Evolutionary conservation across 2,329 filamentous ascomycete genomes (phyloP), one percentile per base, ranked within the genome.

Genomic region (Fusarium sp.): DNA sequence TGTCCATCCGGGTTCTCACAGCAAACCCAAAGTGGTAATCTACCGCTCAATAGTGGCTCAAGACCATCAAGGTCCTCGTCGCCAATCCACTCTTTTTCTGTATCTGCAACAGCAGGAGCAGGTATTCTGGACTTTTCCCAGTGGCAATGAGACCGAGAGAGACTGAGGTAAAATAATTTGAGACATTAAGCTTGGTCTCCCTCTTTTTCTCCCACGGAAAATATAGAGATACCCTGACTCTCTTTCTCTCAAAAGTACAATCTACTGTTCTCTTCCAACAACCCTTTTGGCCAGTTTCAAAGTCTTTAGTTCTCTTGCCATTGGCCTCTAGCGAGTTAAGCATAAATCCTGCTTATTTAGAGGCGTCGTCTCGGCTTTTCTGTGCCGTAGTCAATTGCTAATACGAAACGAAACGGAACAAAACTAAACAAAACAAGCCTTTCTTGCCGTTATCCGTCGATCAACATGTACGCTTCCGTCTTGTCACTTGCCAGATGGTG

Each of bases 1-100:
- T 71, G 57, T 62, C 68, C 57, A 70, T 70, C 68, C 69, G 69
- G 68, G 68, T 70, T 60, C 68, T 71, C 68, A 55, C 36, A 40
- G 50, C 36, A 46, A 49, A 30, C 62, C 54, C 57, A 71, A 52
- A 57, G 51, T 50, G 69, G 69, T 38, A 71, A 59, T 56, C 26
- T 57, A 51, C 64, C 56, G 49, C 67, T 65, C 31, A 9, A 50
- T 52, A 52, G 59, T 62, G 59, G 59, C 54, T 54, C 34, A 23
- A 55, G 37, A 18, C 45, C 66, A 54, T 68, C 60, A 54, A 59
- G 67, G 54, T 72, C 64, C 71, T 75, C 73, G 65, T 60, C 45
- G 62, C 64, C 34, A 61, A 62, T 33, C 60, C 65, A 68, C 66
- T 58, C 52, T 62, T 66, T 49, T 57, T 40, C 42, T 37, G 34